Evolutionary conservation across 2,329 filamentous ascomycete species (phyloP), one percentile per base, ranked within the genome.

Genomic region (Sclerotinia glacialis): DNA sequence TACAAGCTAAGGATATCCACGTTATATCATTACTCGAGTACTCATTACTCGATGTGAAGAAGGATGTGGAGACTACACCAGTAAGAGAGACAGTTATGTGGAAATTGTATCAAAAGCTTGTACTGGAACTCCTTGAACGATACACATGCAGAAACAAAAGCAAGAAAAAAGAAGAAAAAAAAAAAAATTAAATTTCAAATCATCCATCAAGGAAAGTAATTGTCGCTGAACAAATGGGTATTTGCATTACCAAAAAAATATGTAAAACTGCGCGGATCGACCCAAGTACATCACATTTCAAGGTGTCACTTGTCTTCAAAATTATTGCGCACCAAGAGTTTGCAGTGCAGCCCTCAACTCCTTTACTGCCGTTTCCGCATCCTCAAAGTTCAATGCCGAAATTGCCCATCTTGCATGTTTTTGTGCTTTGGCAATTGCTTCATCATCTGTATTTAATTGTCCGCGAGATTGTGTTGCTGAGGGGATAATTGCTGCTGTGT

Each of bases 341-440:
- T 75, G 69, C 42, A 99, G 79, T 3, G 95, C 95, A 67, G 86
- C 87, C 63, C 86, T 86, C 69, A 99, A 78, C 76, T 99, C 93
- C 74, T 89, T 88, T 5, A 98, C 88, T 0, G 95, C 95, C 0
- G 95, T 99, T 1, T 89, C 83, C 1, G 96, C 90, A 76, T 99
- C 95, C 72, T 99, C 95, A 78, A 99, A 99, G 74, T 97, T 97
- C 58, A 99, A 80, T 0, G 95, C 95, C 14, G 93, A 97, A 52
- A 98, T 96, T 0, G 95, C 95, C 92, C 92, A 99, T 74, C 92
- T 93, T 2, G 94, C 93, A 79, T 98, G 95, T 77, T 98, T 99
- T 77, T 97, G 93, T 5, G 95, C 94, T 72, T 88, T 85, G 46
- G 86, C 81, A 46, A 97, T 89, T 0, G 89, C 83, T 67, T 83